Conservation (phyloP, 495 filamentous ascomycete species). For the Hypoxylon rickii region DNA sequence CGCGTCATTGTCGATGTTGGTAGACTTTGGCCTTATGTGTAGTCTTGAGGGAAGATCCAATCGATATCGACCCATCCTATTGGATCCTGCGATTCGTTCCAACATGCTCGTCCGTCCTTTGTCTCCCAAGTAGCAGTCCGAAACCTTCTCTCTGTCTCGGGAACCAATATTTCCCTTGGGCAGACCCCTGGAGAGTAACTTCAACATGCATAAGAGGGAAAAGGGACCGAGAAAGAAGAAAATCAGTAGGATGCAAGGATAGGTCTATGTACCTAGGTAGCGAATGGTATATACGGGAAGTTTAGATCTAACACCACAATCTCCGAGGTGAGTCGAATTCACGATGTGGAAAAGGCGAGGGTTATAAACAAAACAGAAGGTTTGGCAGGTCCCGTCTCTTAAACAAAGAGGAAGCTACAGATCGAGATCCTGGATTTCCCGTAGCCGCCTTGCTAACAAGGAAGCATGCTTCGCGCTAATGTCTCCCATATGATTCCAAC, state of each 20-base stretch:
- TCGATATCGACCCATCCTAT: slow-evolving; percentile 21
- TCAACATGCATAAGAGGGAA: too few relatives aligned
- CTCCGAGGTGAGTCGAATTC: too few relatives aligned
- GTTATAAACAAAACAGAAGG: neutral
- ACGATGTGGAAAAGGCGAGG: too few relatives aligned
- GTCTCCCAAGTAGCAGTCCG: neutral
- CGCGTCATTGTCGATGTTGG: slow-evolving; percentile 19
- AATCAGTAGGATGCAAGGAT: too few relatives aligned
- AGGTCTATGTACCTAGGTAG: too few relatives aligned
- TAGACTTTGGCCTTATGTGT: slow-evolving; percentile 23
- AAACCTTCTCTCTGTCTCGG: neutral
- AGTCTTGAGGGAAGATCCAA: slow-evolving; percentile 8
- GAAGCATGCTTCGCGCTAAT: neutral
- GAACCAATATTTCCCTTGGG: neutral
- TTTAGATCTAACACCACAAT: too few relatives aligned
- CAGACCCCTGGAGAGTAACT: too few relatives aligned
- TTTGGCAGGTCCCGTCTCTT: neutral
- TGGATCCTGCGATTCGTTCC: slow-evolving; percentile 32
- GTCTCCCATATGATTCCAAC: too few relatives aligned
- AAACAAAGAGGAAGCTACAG: neutral
- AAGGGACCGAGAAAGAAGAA: too few relatives aligned
- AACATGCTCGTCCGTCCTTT: slow-evolving; percentile 22
- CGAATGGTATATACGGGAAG: too few relatives aligned
- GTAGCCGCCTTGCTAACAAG: neutral
- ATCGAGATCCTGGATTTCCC: neutral